These are phyloP conservation scores for Alloteropsis angusta DNA, from an alignment of 202 grass and related monocot species.

Conservation along the genomic window DNA sequence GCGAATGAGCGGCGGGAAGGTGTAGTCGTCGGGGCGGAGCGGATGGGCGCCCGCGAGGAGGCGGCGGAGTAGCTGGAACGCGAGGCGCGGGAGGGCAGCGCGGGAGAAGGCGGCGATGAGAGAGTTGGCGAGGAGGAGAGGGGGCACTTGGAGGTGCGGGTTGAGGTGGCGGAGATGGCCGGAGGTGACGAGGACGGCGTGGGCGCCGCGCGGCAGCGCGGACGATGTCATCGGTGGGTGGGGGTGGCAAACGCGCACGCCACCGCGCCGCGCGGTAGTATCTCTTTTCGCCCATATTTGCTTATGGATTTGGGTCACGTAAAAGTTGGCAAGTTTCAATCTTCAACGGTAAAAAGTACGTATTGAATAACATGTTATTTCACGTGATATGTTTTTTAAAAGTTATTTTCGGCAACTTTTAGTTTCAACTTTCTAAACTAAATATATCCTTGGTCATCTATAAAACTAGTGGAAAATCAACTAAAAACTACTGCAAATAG, in stretches of 20 bases:
- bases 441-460: too few relatives aligned
- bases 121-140: slow-evolving; percentile 38
- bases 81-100: slow-evolving; percentile 28
- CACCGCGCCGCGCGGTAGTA: neutral
- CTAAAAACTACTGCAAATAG: too few relatives aligned
- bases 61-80: slow-evolving; percentile 35
- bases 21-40: slow-evolving; percentile 48
- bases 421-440: too few relatives aligned
- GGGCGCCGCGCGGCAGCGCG: slow-evolving; percentile 16
- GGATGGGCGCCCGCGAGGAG: slow-evolving; percentile 25
- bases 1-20: slow-evolving; percentile 49
- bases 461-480: too few relatives aligned
- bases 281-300: neutral
- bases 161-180: slow-evolving; percentile 42
- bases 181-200: slow-evolving; percentile 38
- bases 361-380: too few relatives aligned
- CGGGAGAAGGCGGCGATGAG: slow-evolving; percentile 45
- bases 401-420: too few relatives aligned
- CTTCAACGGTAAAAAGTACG: too few relatives aligned
- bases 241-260: neutral
- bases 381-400: too few relatives aligned
- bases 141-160: slow-evolving; percentile 31
- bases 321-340: too few relatives aligned
- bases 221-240: neutral
- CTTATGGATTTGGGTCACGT: neutral